These are phyloP conservation scores for Aspergillus spinulosporus DNA, from an alignment of 2,329 filamentous ascomycete species.

Conservation along the genomic window DNA sequence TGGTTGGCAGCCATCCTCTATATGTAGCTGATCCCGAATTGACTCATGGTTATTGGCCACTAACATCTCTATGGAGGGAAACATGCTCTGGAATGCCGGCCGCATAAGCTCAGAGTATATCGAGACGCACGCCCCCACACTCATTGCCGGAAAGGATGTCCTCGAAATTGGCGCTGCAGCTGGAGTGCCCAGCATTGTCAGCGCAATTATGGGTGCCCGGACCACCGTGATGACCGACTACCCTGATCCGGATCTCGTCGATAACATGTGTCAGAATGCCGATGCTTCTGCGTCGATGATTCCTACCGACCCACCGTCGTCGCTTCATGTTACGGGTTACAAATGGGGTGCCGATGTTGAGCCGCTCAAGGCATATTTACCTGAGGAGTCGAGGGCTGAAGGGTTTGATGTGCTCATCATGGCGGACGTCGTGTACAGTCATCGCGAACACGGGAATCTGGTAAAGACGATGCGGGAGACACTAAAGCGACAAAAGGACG, in stretches of 20 bases:
- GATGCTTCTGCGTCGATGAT: slow-evolving; percentile 52
- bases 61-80: slow-evolving; percentile 55
- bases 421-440: slow-evolving; percentile 87
- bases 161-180: slow-evolving; percentile 88
- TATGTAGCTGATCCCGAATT: slow-evolving; percentile 59
- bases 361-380: slow-evolving; percentile 60
- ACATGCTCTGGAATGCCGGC: slow-evolving; percentile 88
- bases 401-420: slow-evolving; percentile 80
- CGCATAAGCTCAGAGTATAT: slow-evolving; percentile 76
- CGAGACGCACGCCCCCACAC: slow-evolving; percentile 61
- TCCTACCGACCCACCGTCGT: slow-evolving; percentile 33
- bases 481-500: slow-evolving; percentile 56
- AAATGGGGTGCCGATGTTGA: slow-evolving; percentile 74
- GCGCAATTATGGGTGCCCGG: slow-evolving; percentile 68
- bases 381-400: slow-evolving; percentile 30
- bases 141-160: slow-evolving; percentile 68
- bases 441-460: slow-evolving; percentile 79
- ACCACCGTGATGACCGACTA: slow-evolving; percentile 81
- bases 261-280: slow-evolving; percentile 77
- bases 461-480: slow-evolving; percentile 70
- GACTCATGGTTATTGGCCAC: background rate
- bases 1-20: slow-evolving; percentile 83
- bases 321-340: slow-evolving; percentile 67
- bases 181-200: slow-evolving; percentile 78
- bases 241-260: slow-evolving; percentile 78